Conservation (phyloP, 2,329 filamentous ascomycete genomes). For the Teratosphaeria epicoccoides region DNA sequence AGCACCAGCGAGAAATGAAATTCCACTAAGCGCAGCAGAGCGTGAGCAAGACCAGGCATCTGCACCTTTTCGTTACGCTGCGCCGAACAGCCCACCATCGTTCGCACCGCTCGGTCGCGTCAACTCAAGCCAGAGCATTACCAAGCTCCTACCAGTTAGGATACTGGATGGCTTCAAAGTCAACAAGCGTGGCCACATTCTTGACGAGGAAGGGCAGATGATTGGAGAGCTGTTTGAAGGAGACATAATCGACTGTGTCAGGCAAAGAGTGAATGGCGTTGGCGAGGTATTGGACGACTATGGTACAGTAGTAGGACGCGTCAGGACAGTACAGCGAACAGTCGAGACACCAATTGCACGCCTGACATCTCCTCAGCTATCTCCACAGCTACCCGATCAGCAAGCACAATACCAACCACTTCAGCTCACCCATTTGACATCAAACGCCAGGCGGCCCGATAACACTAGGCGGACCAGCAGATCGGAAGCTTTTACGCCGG, state of each 20-base stretch:
- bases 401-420: neutral
- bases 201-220: slow-evolving; percentile 38
- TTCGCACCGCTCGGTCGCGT: slow-evolving; percentile 3
- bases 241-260: slow-evolving; percentile 33
- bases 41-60: neutral
- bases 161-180: slow-evolving; percentile 43
- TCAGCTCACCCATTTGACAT: neutral
- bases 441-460: neutral
- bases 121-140: neutral
- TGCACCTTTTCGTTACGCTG: neutral
- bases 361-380: neutral
- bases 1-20: neutral
- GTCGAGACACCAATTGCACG: slow-evolving; percentile 4
- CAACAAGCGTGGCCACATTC: slow-evolving; percentile 43
- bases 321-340: slow-evolving; percentile 9
- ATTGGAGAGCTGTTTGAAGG: slow-evolving; percentile 39
- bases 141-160: slow-evolving; percentile 27
- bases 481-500: slow-evolving; percentile 6
- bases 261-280: slow-evolving; percentile 36
- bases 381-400: neutral
- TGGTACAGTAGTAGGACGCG: slow-evolving; percentile 34
- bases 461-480: neutral
- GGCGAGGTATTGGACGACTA: slow-evolving; percentile 39
- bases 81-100: neutral
- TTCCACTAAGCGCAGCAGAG: neutral